Evolutionary conservation across 1,284 basidiomycete species (phyloP).

Genomic region (Ustilago cynodontis): DNA sequence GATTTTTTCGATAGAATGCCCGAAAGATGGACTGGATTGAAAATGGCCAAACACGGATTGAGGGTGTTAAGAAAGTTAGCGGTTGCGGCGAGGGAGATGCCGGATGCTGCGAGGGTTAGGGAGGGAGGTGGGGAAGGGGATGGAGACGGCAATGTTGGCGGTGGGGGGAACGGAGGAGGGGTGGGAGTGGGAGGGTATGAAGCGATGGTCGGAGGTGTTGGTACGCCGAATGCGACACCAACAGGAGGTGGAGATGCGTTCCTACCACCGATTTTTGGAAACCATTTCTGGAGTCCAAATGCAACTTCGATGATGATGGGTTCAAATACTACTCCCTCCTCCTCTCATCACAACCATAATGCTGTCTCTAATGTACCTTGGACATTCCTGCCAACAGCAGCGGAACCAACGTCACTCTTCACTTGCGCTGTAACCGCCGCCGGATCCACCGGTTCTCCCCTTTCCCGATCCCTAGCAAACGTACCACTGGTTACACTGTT

Average conservation of each 20-base stretch:
- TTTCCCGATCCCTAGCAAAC: slow-evolving; percentile 13
- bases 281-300: background rate
- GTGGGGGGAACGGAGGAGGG: background rate
- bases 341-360: background rate
- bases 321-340: background rate
- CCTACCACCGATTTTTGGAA: background rate
- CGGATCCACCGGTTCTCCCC: slow-evolving; percentile 5
- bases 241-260: background rate
- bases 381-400: background rate
- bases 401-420: slow-evolving; percentile 1
- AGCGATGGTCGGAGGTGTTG: background rate
- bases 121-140: background rate
- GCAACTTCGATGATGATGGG: background rate
- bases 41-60: slow-evolving; percentile 44
- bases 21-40: slow-evolving; percentile 42
- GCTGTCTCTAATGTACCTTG: background rate
- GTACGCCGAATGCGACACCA: background rate
- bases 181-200: background rate
- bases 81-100: slow-evolving; percentile 39
- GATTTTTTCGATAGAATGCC: slow-evolving; percentile 49
- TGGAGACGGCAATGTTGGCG: background rate
- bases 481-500: slow-evolving; percentile 41
- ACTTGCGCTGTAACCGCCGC: background rate
- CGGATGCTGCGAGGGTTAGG: slow-evolving; percentile 25
- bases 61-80: slow-evolving; percentile 46